A percentile compares a stretch with the other conserved stretches of the same genome.
phyloP scores from a whole-genome alignment of 257 asterid species.

The Salvia hispanica region DNA sequence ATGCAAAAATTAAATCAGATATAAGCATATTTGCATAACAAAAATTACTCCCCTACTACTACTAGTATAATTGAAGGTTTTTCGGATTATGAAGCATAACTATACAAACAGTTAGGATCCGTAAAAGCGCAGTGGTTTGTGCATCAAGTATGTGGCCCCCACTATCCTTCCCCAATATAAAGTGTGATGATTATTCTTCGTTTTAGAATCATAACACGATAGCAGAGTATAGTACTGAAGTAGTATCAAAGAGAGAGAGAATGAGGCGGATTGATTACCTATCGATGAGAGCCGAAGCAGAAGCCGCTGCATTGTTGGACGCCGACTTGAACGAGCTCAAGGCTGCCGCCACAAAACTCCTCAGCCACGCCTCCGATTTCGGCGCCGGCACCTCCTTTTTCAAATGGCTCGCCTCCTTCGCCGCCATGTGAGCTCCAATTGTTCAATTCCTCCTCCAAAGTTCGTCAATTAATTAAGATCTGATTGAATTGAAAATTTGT shows the following conservation, averaged over 20 bases:
- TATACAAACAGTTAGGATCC: slow-evolving; percentile 35
- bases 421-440: slow-evolving; percentile 62
- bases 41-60: too few species aligned
- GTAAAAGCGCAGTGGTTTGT: slow-evolving; percentile 32
- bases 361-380: slow-evolving; percentile 55
- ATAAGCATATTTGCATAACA: too few species aligned
- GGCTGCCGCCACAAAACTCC: slow-evolving; percentile 62
- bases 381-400: slow-evolving; percentile 78
- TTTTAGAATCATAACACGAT: slow-evolving; percentile 1
- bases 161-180: background rate
- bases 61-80: too few species aligned
- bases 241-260: background rate
- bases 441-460: too few species aligned
- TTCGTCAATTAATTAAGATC: too few species aligned
- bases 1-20: too few species aligned
- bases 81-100: too few species aligned
- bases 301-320: slow-evolving; percentile 49
- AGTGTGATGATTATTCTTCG: background rate
- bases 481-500: background rate
- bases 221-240: background rate
- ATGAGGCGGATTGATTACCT: slow-evolving; percentile 72
- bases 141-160: slow-evolving; percentile 17
- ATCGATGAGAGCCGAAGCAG: slow-evolving; percentile 62
- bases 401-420: slow-evolving; percentile 82
- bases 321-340: slow-evolving; percentile 72